Evolutionary conservation across 352 stramenopile genomes (phyloP).

Genomic region (Globisporangium emineosum): DNA sequence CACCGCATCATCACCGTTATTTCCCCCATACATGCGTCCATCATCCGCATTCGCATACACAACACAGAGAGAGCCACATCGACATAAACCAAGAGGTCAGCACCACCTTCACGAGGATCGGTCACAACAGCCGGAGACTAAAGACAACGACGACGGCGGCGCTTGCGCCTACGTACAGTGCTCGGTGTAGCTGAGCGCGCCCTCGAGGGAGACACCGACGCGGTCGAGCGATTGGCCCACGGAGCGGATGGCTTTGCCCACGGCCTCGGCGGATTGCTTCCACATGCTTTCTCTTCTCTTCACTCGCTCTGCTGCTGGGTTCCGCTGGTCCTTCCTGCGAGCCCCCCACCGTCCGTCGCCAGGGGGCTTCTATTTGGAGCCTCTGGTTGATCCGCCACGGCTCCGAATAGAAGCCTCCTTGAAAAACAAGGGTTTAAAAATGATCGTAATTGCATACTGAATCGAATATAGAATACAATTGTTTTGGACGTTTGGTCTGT

Average conservation of each 20-base stretch:
- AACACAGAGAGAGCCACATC: neutral
- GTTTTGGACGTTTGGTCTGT: too few species aligned
- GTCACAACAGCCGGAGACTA: neutral
- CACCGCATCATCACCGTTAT: neutral
- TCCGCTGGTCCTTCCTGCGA: constrained; percentile 21
- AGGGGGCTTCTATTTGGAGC: constrained; percentile 1
- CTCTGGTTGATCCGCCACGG: neutral
- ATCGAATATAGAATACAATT: too few species aligned
- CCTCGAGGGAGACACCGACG: constrained; percentile 79
- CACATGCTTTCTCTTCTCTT: constrained; percentile 44
- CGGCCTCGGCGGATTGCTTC: constrained; percentile 59
- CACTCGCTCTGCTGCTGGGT: constrained; percentile 23
- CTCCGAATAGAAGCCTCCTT: neutral
- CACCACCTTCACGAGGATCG: neutral
- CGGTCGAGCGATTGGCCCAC: constrained; percentile 85
- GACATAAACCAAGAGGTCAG: constrained; percentile 9
- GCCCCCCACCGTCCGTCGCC: constrained; percentile 9
- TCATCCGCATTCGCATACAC: neutral
- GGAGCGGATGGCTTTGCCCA: constrained; percentile 83
- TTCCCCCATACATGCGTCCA: neutral
- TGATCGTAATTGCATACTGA: too few species aligned
- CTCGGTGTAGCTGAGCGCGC: constrained; percentile 82
- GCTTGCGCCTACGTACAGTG: constrained; percentile 88
- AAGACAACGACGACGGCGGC: neutral
- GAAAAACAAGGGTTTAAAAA: too few species aligned